Conservation (phyloP, 345 rosid genomes). For the Kandelia obovata region DNA sequence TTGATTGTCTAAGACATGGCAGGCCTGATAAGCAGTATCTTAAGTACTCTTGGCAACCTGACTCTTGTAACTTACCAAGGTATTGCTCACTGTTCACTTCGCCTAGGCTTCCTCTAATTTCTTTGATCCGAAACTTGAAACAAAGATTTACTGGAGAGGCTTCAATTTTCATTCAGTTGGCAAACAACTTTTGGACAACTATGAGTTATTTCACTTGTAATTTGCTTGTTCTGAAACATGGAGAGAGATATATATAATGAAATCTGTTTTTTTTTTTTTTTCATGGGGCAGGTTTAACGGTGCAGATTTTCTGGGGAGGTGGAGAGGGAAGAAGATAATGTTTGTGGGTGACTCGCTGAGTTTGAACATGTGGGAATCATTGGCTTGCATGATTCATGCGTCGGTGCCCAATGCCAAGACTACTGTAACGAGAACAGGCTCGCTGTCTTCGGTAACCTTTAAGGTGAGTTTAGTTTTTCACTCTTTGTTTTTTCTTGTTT, state of each 20-base stretch:
- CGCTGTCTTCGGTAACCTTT: slow-evolving; percentile 61
- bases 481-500: background rate
- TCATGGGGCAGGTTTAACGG: slow-evolving; percentile 61
- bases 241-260: too few relatives aligned
- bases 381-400: slow-evolving; percentile 87
- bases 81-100: slow-evolving; percentile 13
- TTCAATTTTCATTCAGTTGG: background rate
- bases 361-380: slow-evolving; percentile 96
- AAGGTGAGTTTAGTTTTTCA: slow-evolving; percentile 38
- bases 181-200: background rate
- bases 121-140: background rate
- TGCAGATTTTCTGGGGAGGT: slow-evolving; percentile 53
- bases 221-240: too few relatives aligned
- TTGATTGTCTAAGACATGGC: slow-evolving; percentile 67
- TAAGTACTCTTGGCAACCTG: slow-evolving; percentile 81
- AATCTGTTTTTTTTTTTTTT: background rate
- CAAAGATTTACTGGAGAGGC: background rate
- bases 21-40: slow-evolving; percentile 77
- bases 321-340: slow-evolving; percentile 90
- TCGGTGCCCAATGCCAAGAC: slow-evolving; percentile 72
- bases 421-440: slow-evolving; percentile 37
- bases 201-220: too few relatives aligned
- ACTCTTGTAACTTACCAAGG: slow-evolving; percentile 68
- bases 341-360: slow-evolving; percentile 99
- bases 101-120: background rate